Evolutionary conservation across 192 early-diverging fungal species (phyloP).

Genomic region (Geranomyces michiganensis): DNA sequence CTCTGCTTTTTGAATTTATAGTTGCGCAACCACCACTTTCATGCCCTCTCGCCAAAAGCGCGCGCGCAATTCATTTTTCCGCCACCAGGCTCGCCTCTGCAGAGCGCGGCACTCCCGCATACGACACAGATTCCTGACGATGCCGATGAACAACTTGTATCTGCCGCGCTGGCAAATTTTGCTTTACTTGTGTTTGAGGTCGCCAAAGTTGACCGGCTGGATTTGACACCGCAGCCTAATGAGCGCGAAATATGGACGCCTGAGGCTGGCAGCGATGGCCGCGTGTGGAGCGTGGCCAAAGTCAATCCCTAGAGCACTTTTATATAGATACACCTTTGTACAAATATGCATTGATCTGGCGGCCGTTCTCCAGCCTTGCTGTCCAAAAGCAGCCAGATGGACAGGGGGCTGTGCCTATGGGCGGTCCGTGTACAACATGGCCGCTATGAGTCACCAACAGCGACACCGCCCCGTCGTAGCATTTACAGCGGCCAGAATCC

Average conservation of each 20-base stretch:
- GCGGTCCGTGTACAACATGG: too few relatives aligned
- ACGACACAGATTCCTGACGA: too few relatives aligned
- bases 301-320: not conserved
- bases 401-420: too few relatives aligned
- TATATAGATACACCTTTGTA: too few relatives aligned
- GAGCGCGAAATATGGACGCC: not conserved
- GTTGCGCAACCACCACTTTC: constrained; percentile 16
- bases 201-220: constrained; percentile 8
- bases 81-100: not conserved
- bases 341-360: too few relatives aligned
- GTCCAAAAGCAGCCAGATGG: too few relatives aligned
- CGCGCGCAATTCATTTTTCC: constrained; percentile 11
- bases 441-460: too few relatives aligned
- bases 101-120: too few relatives aligned
- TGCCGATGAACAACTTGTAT: not conserved
- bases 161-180: constrained; percentile 15
- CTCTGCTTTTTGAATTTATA: too few relatives aligned
- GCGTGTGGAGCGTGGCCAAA: not conserved
- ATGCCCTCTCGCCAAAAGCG: not conserved
- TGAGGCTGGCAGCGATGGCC: not conserved
- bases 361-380: too few relatives aligned
- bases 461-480: too few relatives aligned
- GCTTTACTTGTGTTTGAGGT: constrained; percentile 21
- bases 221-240: constrained; percentile 17
- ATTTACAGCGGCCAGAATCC: too few relatives aligned